Evolutionary conservation across 495 filamentous ascomycete genomes (phyloP), one percentile per base, ranked within the genome.

Genomic region (Penicillium lividum): DNA sequence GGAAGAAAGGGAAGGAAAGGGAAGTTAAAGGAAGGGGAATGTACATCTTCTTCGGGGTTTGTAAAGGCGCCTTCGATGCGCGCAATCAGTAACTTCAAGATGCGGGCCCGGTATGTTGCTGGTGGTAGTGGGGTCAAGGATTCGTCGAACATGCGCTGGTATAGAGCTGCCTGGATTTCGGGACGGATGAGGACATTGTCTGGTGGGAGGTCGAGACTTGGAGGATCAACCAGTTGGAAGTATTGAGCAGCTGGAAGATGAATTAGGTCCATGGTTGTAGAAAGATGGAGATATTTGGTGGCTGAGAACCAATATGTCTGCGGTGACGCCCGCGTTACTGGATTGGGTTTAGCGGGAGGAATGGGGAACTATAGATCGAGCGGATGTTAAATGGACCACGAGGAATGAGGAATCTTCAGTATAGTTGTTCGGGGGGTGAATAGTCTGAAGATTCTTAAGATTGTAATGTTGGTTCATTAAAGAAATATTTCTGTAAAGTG

Each of bases 21-120:
- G 22, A n/a, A n/a, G n/a, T n/a, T n/a, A n/a, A n/a, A n/a, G n/a
- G n/a, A 22, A 22, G 22, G 48, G 52, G 56, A 45, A 62, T 89
- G 76, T 86, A 96, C 92, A 87, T 96, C 86, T 74, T 88, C 79
- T 53, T 94, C 90, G 59, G 90, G 91, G 71, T 95, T 83, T 34
- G 77, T 72, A 27, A 94, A 86, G 25, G 84, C 76, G 9, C 76
- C 70, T 70, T 95, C 90, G 34, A 95, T 84, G 29, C 73, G 81
- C 5, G 77, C 63, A 3, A 89, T 68, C 43, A 96, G 74, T 55
- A 80, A 72, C 70, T 94, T 96, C 53, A 96, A 67, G 0, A 92
- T 80, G 43, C 85, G 81, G n/a, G 87, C 67, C 51, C 82, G 83
- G 62, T 96, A 96, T 15, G 83, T 72, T 25, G 73, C 72, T 40